Evolutionary conservation across 2,329 filamentous ascomycete species (phyloP), one percentile per base, ranked within the genome.

Genomic region (Tolypocladium capitatum): DNA sequence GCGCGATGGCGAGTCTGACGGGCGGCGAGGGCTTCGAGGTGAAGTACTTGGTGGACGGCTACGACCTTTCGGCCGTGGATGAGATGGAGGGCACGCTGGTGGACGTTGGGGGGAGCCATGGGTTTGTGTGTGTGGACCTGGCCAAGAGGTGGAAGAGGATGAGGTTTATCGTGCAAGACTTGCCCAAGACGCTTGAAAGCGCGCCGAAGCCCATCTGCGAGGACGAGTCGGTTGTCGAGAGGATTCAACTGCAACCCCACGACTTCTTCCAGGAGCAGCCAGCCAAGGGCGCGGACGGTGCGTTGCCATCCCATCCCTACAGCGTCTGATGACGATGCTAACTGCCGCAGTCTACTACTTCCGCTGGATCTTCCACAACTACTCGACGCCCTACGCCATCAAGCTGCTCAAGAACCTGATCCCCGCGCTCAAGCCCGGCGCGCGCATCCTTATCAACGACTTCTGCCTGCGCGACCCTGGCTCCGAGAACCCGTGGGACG

Each of bases 361-460:
- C 60, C 73, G 76, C 43, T 74, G 72, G 68, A 79, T 82, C 51
- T 60, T 83, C 8, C 77, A 83, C 58, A 79, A 82, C 62, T 78
- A 78, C 64, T 72, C 76, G 0, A 76, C 76, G 14, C 68, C 69
- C 3, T 73, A 76, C 47, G 69, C 70, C 4, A 56, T 72, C 41
- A 65, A 66, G 41, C 72, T 80, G 35, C 61, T 75, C 34, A 66
- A 67, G 50, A 70, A 68, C 20, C 64, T 81, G 9, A 61, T 77
- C 2, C 75, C 76, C 1, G 70, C 76, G 32, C 60, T 81, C 46
- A 75, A 80, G 59, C 69, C 73, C 2, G 71, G 78, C 18, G 68
- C 75, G 11, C 63, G 69, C 43, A 57, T 81, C 41, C 47, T 68
- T 45, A 69, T 71, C 47, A 71, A 71, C 48, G 67, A 70, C 48